Base-by-base conservation (phyloP, 129 eudicot species). In the Ambrosia trifida region DNA sequence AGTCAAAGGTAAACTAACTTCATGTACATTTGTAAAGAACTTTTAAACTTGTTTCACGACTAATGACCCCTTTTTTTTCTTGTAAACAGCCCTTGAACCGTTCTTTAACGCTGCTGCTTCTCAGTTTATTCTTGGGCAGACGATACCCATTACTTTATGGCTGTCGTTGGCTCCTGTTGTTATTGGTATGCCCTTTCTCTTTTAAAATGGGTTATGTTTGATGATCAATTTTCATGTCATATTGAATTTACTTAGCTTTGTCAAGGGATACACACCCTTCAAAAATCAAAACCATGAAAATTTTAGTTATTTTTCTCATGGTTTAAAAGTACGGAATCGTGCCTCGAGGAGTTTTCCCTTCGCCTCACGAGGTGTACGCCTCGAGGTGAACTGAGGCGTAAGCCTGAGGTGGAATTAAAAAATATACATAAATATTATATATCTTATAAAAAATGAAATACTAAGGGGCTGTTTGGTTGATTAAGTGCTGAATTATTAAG, bases 81-180 rank as follows among this genome's bases (percentile, higher is more conserved):
- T 74, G 54, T 77, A 51, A 35, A 75, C 64, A 92, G 98, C 98
- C 41, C 91, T 92, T 17, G 98, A 92, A 88, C 98, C 98, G 36
- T 92, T 92, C 86, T 92, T 92, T 85, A 92, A 92, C 76, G 98
- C 98, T 73, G 85, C 95, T 75, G 98, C 98, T 83, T 92, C 98
- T 79, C 96, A 92, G 12, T 92, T 92, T 87, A 43, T 92, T 28
- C 96, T 92, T 64, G 98, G 98, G 76, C 96, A 92, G 49, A 73
- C 76, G 62, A 87, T 92, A 24, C 96, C 98, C 11, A 6, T 85
- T 14, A 78, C 91, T 54, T 74, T 92, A 33, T 92, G 98, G 98
- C 77, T 89, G 6, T 92, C 98, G 43, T 73, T 92, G 76, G 95
- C 95, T 76, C 98, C 98, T 0, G 98, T 92, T 33, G 98, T 92